phyloP scores from a whole-genome alignment of 2,329 filamentous ascomycete genomes.

The Fusarium cicatricum region DNA sequence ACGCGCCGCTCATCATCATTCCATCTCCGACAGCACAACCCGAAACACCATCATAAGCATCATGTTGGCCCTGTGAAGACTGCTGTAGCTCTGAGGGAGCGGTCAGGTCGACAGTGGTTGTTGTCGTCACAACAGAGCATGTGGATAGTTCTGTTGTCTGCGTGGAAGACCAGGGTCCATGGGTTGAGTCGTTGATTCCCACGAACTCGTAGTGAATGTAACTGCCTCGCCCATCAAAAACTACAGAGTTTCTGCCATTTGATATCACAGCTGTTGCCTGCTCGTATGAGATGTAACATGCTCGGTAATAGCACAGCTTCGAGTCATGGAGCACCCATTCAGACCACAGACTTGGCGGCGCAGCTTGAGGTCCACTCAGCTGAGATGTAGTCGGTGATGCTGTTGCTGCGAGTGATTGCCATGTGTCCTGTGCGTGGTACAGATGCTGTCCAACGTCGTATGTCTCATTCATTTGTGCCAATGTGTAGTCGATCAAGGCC shows the following conservation, averaged over 20 bases:
- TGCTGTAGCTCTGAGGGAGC: neutral
- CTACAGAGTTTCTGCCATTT: slow-evolving; percentile 33
- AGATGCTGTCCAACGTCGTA: slow-evolving; percentile 1
- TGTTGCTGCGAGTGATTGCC: slow-evolving; percentile 3
- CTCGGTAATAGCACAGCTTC: slow-evolving; percentile 34
- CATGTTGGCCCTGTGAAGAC: neutral
- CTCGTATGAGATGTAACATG: slow-evolving; percentile 32
- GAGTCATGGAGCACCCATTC: slow-evolving; percentile 29
- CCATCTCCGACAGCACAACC: neutral
- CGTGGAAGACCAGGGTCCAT: neutral
- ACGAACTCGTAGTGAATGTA: slow-evolving; percentile 39
- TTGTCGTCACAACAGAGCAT: slow-evolving; percentile 17
- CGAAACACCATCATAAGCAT: slow-evolving; percentile 13
- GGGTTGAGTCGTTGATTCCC: slow-evolving; percentile 7
- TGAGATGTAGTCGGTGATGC: neutral
- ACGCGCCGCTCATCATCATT: slow-evolving; percentile 27
- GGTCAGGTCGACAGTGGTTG: neutral
- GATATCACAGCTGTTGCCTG: slow-evolving; percentile 16
- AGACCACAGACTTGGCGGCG: slow-evolving; percentile 21
- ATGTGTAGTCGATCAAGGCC: neutral
- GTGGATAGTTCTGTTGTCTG: slow-evolving; percentile 16
- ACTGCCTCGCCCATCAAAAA: slow-evolving; percentile 24
- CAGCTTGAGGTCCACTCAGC: neutral
- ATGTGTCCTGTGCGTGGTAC: slow-evolving; percentile 1
- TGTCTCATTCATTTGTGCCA: slow-evolving; percentile 10